A percentile compares a stretch with the other conserved stretches of the same genome.
Conservation (phyloP, 73 alveolate genomes). For the Urostyla sp. region DNA sequence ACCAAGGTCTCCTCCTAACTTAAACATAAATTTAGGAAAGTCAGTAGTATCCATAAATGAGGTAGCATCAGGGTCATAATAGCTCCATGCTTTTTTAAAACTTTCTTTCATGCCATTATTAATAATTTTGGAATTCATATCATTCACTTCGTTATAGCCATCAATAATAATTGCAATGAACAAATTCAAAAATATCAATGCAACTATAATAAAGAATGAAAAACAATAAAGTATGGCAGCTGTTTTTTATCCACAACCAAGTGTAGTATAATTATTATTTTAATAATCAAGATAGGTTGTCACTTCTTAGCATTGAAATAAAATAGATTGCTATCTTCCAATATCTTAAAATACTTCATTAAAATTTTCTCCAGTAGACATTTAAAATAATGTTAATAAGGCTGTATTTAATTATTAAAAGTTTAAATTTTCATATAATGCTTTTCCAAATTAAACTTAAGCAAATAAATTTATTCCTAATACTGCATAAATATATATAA, state of each 20-base stretch:
- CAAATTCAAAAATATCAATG: slow-evolving; percentile 70
- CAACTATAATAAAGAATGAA: slow-evolving; percentile 44
- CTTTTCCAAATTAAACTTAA: not conserved
- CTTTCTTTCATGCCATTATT: slow-evolving; percentile 49
- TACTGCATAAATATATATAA: slow-evolving; percentile 36
- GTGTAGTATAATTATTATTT: not conserved
- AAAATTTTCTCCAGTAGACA: slow-evolving; percentile 63
- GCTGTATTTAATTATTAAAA: slow-evolving; percentile 5
- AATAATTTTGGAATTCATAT: slow-evolving; percentile 7
- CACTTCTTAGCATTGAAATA: not conserved
- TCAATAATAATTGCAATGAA: slow-evolving; percentile 75
- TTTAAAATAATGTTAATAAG: not conserved
- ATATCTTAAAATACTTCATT: slow-evolving; percentile 33
- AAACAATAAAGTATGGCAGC: slow-evolving; percentile 25
- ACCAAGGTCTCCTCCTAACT: slow-evolving; percentile 29
- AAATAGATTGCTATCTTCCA: not conserved
- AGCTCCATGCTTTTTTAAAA: slow-evolving; percentile 61
- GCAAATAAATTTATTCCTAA: slow-evolving; percentile 55
- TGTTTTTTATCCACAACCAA: not conserved
- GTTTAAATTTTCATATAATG: slow-evolving; percentile 14
- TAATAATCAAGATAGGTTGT: slow-evolving; percentile 5
- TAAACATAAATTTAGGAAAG: slow-evolving; percentile 9
- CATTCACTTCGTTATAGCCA: slow-evolving; percentile 34
- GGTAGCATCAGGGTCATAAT: slow-evolving; percentile 70
- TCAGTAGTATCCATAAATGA: slow-evolving; percentile 32